A percentile compares a stretch with the other conserved stretches of the same genome.
Conservation (phyloP, 2,329 filamentous ascomycete genomes). For the Alternaria infectoria region DNA sequence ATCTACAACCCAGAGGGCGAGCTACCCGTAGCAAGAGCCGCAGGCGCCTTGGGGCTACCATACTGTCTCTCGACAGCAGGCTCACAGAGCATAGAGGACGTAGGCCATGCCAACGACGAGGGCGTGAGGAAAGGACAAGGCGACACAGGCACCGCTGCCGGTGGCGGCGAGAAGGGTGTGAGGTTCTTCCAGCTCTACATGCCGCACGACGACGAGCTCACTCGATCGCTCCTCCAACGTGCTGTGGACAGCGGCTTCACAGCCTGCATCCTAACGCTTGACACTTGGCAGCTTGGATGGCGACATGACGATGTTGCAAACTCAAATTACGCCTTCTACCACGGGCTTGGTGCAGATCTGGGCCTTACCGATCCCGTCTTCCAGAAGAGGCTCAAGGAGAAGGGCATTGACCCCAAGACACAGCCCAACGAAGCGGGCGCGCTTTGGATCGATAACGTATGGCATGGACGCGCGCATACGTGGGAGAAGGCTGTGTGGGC, state of each 20-base stretch:
- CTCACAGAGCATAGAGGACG: constrained; percentile 63
- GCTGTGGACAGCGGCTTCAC: constrained; percentile 63
- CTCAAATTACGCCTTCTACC: constrained; percentile 69
- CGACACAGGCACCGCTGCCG: constrained; percentile 4
- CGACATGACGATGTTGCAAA: constrained; percentile 63
- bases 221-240: constrained; percentile 61
- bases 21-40: constrained; percentile 64
- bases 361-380: constrained; percentile 67
- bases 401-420: constrained; percentile 60
- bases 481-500: constrained; percentile 74
- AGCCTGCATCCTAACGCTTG: constrained; percentile 65
- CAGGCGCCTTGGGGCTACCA: constrained; percentile 64
- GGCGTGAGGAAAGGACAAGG: constrained; percentile 13
- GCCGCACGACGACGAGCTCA: constrained; percentile 67
- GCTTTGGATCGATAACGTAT: constrained; percentile 70
- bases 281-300: constrained; percentile 70
- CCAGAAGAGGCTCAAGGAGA: constrained; percentile 58
- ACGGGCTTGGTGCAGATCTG: constrained; percentile 64
- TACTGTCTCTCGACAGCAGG: constrained; percentile 67
- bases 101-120: constrained; percentile 61
- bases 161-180: constrained; percentile 30
- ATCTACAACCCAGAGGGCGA: constrained; percentile 68
- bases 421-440: constrained; percentile 62
- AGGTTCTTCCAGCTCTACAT: constrained; percentile 70
- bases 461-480: constrained; percentile 67